These are phyloP conservation scores for Favolaschia claudopus DNA, from an alignment of 768 basidiomycete genomes.

Conservation along the genomic window DNA sequence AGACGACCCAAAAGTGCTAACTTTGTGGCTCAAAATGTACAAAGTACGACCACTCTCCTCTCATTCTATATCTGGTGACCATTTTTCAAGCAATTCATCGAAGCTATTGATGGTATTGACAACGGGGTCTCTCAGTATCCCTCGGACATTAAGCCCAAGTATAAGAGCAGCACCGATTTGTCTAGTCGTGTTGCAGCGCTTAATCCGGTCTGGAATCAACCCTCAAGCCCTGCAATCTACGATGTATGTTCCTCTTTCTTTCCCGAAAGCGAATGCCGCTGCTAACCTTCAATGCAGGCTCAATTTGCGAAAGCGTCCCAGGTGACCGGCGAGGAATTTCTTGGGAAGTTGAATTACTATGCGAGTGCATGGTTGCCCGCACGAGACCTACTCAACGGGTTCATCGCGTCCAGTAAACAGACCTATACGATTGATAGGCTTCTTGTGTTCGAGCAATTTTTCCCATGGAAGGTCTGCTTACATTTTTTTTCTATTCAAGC, in stretches of 20 bases:
- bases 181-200: conserved; percentile 83
- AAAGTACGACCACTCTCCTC: conserved; percentile 50
- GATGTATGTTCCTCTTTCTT: conserved; percentile 63
- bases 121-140: conserved; percentile 91
- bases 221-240: conserved; percentile 64
- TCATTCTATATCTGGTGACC: not conserved
- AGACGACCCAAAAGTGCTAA: conserved; percentile 70
- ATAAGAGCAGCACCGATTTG: conserved; percentile 83
- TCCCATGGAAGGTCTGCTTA: conserved; percentile 82
- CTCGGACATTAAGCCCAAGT: conserved; percentile 68
- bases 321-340: conserved; percentile 87
- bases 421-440: conserved; percentile 80
- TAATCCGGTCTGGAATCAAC: conserved; percentile 94
- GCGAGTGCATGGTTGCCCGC: conserved; percentile 93
- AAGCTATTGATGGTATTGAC: conserved; percentile 94
- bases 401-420: conserved; percentile 62
- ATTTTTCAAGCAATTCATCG: conserved; percentile 79
- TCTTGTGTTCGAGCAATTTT: conserved; percentile 79
- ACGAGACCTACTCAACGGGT: conserved; percentile 72
- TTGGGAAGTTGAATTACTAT: conserved; percentile 81
- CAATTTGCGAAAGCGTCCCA: conserved; percentile 82
- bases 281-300: conserved; percentile 47
- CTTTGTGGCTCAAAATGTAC: conserved; percentile 91
- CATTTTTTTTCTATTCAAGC: not conserved
- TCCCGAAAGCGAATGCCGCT: not conserved